Conservation (phyloP, 306 rosid species). For the Corylus heterophylla region DNA sequence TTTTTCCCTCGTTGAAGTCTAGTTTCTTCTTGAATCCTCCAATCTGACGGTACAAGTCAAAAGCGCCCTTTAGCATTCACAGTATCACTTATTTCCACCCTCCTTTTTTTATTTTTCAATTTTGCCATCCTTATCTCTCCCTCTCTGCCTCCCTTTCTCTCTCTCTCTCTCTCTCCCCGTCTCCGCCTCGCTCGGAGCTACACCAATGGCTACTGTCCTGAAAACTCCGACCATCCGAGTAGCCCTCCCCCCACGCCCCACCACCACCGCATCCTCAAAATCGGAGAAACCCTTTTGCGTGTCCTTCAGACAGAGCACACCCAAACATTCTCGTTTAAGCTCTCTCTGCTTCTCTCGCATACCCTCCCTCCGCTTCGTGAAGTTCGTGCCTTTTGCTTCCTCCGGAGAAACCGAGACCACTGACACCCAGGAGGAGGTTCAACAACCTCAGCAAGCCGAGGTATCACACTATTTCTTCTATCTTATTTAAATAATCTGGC, state of each 20-base stretch:
- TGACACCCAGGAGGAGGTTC: conserved; percentile 46
- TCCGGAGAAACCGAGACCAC: conserved; percentile 49
- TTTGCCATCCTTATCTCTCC: conserved; percentile 29
- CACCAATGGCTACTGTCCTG: conserved; percentile 54
- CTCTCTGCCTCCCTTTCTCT: not conserved
- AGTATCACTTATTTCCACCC: too few species aligned
- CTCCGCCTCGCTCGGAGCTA: conserved; percentile 22
- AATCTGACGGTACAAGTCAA: too few species aligned
- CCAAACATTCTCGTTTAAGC: conserved; percentile 22
- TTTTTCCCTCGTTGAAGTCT: too few species aligned
- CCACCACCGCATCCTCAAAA: conserved; percentile 13
- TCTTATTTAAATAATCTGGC: not conserved
- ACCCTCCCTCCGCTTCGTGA: conserved; percentile 43
- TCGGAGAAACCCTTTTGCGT: conserved; percentile 26
- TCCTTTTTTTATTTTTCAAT: conserved; percentile 13
- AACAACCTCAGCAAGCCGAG: conserved; percentile 35
- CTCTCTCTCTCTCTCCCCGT: not conserved
- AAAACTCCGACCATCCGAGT: conserved; percentile 47
- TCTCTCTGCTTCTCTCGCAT: conserved; percentile 35
- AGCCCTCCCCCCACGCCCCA: conserved; percentile 22
- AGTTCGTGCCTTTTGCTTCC: conserved; percentile 49
- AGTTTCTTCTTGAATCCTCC: not conserved
- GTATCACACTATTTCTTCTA: not conserved
- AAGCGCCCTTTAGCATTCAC: too few species aligned
- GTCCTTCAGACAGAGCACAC: conserved; percentile 26